Conservation (phyloP, 495 filamentous ascomycete species). For the Bryoglossum gracile region DNA sequence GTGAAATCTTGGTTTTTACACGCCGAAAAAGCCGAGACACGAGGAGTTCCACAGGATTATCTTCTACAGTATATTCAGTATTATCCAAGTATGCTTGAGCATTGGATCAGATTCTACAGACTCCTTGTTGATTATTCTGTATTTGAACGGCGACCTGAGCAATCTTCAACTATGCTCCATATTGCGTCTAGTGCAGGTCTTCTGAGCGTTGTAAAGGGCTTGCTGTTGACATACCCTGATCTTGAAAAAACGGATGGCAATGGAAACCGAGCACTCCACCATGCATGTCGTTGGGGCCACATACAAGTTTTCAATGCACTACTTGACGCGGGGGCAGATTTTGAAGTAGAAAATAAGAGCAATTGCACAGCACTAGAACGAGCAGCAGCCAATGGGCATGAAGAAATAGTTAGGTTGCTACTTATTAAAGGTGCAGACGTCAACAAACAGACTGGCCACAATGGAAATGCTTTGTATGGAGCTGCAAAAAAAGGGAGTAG, state of each 20-base stretch:
- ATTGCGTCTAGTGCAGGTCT: slow-evolving; percentile 11
- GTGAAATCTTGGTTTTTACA: slow-evolving; percentile 14
- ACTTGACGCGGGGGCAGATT: slow-evolving; percentile 18
- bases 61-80: slow-evolving; percentile 13
- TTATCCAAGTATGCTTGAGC: slow-evolving; percentile 13
- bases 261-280: slow-evolving; percentile 16
- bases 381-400: slow-evolving; percentile 19
- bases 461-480: slow-evolving; percentile 21
- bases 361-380: slow-evolving; percentile 16
- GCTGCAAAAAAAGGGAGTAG: slow-evolving; percentile 13
- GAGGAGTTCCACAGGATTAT: slow-evolving; percentile 14
- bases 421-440: slow-evolving; percentile 22
- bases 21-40: slow-evolving; percentile 9
- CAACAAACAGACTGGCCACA: slow-evolving; percentile 12
- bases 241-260: slow-evolving; percentile 10
- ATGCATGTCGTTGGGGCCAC: slow-evolving; percentile 19
- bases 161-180: slow-evolving; percentile 15
- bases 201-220: slow-evolving; percentile 14
- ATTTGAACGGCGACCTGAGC: slow-evolving; percentile 8
- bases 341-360: slow-evolving; percentile 15
- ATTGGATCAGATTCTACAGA: slow-evolving; percentile 7
- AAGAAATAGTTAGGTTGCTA: slow-evolving; percentile 18
- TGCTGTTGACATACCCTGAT: slow-evolving; percentile 10
- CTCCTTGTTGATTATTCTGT: not conserved
- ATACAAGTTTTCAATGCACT: slow-evolving; percentile 20